These are phyloP conservation scores for Oenanthe sinensis DNA, from an alignment of 129 eudicot species.

Conservation along the genomic window DNA sequence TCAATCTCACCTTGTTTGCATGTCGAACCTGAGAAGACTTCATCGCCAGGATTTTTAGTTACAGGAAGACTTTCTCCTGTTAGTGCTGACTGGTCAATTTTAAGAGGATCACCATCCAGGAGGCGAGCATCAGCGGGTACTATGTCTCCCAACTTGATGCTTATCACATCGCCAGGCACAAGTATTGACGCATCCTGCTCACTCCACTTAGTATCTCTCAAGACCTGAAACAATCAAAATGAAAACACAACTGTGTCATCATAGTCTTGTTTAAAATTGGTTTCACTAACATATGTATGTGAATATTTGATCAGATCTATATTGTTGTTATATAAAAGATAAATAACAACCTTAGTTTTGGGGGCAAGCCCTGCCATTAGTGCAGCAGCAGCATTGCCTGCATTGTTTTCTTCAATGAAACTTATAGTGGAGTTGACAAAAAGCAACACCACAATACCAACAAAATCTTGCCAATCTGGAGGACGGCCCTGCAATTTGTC, in stretches of 20 bases:
- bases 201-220: slow-evolving; percentile 72
- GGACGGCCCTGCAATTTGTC: slow-evolving; percentile 57
- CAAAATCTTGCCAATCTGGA: slow-evolving; percentile 95
- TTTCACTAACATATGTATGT: background rate
- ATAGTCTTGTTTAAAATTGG: background rate
- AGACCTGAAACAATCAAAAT: slow-evolving; percentile 19
- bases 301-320: background rate
- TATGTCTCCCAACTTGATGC: slow-evolving; percentile 80
- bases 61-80: slow-evolving; percentile 87
- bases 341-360: slow-evolving; percentile 47
- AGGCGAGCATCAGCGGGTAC: slow-evolving; percentile 87
- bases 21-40: slow-evolving; percentile 76
- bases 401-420: slow-evolving; percentile 82
- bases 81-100: slow-evolving; percentile 82
- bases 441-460: slow-evolving; percentile 58
- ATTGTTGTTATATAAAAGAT: background rate
- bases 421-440: slow-evolving; percentile 85
- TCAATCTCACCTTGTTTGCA: slow-evolving; percentile 94
- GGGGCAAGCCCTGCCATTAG: slow-evolving; percentile 98
- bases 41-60: slow-evolving; percentile 56
- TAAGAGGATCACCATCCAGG: slow-evolving; percentile 75
- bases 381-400: slow-evolving; percentile 93
- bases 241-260: background rate
- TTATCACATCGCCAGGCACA: slow-evolving; percentile 74
- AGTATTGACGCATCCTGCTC: slow-evolving; percentile 67